phyloP scores from a whole-genome alignment of 257 asterid genomes.

The Solanum chiquidenum region DNA sequence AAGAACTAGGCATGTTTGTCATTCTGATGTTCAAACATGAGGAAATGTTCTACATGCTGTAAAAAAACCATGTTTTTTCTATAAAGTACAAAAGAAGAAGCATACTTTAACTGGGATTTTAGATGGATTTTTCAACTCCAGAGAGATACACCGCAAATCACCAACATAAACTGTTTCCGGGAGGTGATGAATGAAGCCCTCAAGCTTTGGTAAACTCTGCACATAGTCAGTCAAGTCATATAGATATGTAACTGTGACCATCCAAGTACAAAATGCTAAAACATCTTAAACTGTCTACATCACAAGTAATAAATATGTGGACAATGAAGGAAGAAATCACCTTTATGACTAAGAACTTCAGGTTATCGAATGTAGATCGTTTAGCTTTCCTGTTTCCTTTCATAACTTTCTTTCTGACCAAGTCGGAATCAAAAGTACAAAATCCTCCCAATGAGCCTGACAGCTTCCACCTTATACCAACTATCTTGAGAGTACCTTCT shows the following conservation, averaged over 20 bases:
- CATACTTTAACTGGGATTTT: constrained; percentile 70
- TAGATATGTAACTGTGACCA: constrained; percentile 1
- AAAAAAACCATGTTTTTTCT: background rate
- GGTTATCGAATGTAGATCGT: constrained; percentile 37
- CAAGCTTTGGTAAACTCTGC: constrained; percentile 88
- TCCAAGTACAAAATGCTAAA: background rate
- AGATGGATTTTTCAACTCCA: constrained; percentile 84
- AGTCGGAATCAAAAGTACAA: constrained; percentile 57
- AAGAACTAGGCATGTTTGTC: background rate
- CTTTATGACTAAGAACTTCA: constrained; percentile 79
- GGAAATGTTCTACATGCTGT: background rate
- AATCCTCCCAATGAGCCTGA: constrained; percentile 77
- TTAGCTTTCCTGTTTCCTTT: constrained; percentile 49
- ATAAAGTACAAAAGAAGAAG: background rate
- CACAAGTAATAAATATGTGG: background rate
- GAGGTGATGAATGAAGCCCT: constrained; percentile 53
- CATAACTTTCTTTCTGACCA: constrained; percentile 37
- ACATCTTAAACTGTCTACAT: background rate
- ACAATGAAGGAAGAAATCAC: constrained; percentile 19
- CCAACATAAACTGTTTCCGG: constrained; percentile 73
- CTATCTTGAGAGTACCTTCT: constrained; percentile 74
- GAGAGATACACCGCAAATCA: constrained; percentile 59
- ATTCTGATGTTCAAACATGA: background rate
- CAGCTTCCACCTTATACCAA: constrained; percentile 96
- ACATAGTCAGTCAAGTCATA: constrained; percentile 23